Percentiles rank a stretch among this genome's conserved stretches.
phyloP scores from a whole-genome alignment of 2,329 filamentous ascomycete genomes.

The Mycosphaerelloides madeirae region DNA sequence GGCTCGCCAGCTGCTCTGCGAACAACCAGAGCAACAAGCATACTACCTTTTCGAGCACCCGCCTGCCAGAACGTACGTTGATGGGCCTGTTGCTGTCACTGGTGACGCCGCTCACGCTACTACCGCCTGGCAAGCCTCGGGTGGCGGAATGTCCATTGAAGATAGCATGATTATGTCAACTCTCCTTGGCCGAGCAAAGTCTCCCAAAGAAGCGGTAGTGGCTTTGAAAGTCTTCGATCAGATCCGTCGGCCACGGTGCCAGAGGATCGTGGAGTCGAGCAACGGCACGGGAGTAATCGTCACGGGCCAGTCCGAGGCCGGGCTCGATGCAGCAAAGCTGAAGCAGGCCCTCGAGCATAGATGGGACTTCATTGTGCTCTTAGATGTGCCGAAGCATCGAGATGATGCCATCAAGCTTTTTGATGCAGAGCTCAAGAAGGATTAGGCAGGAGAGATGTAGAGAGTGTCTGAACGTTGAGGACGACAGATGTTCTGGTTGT shows the following conservation, averaged over 20 bases:
- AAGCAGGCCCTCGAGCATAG: conserved; percentile 3
- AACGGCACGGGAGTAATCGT: conserved; percentile 8
- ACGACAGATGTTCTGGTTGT: too few relatives aligned
- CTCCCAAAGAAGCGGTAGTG: background rate
- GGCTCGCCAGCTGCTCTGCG: background rate
- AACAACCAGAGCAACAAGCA: background rate
- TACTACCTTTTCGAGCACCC: background rate
- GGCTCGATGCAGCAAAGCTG: background rate
- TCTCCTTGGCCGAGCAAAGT: conserved; percentile 2
- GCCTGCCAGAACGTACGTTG: background rate
- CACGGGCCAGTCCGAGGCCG: conserved; percentile 4
- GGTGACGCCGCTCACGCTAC: background rate
- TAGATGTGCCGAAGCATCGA: conserved; percentile 9
- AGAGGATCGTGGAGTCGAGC: conserved; percentile 13
- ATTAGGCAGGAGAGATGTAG: too few relatives aligned
- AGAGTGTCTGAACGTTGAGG: too few relatives aligned
- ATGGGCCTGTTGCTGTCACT: background rate
- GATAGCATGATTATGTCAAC: background rate
- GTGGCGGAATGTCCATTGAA: conserved; percentile 2
- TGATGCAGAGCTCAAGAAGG: background rate
- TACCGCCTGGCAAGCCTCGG: background rate
- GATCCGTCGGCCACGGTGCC: conserved; percentile 10
- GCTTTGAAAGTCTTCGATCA: conserved; percentile 10
- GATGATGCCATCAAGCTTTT: conserved; percentile 10
- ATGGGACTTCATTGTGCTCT: conserved; percentile 13